Evolutionary conservation across 2,329 filamentous ascomycete genomes (phyloP), one percentile per base, ranked within the genome.

Genomic region (Colletotrichum gigasporum): DNA sequence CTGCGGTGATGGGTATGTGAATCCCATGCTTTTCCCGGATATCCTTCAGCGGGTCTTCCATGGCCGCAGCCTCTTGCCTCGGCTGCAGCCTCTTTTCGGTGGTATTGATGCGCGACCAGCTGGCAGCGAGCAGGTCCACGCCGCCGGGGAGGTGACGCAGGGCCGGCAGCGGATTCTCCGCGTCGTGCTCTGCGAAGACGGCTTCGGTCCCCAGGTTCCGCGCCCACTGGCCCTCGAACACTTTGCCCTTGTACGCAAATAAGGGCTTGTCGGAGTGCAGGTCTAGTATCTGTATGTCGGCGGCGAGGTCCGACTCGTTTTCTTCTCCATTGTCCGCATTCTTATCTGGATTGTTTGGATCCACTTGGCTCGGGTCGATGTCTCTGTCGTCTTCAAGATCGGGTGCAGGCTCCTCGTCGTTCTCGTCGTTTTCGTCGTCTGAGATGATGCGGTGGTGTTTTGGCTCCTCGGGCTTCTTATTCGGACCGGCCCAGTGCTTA

Each of bases 141-240:
- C 86, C 84, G 20, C 85, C 82, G 30, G 79, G 80, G 24, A 87
- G 82, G 22, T 81, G 78, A n/a, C 83, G 84, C 37, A 86, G 74
- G 8, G 76, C 75, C 3, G 85, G 83, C 2, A 85, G 74, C 8
- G 74, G 74, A 10, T 74, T 70, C 58, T 77, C 69, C 6, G 73
- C 66, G 66, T 83, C 78, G 53, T 82, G 85, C 14, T 77, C 78
- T 1, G 83, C 84, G 71, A 97, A 90, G 41, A 97, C 86, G 68
- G 94, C 80, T 69, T 96, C 93, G 0, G 94, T 97, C 34, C 95
- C 95, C 42, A 97, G 87, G 64, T 93, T 91, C 66, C 92, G 88
- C 10, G 88, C 86, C 95, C 95, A 98, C 45, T 87, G 80, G 68
- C 93, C 95, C 67, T 88, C 89, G 73, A 94, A 96, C 20, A 96